A percentile compares a stretch with the other conserved stretches of the same genome.
Conservation (phyloP, 2,329 filamentous ascomycete species). For the Lasiodiplodia citricola region DNA sequence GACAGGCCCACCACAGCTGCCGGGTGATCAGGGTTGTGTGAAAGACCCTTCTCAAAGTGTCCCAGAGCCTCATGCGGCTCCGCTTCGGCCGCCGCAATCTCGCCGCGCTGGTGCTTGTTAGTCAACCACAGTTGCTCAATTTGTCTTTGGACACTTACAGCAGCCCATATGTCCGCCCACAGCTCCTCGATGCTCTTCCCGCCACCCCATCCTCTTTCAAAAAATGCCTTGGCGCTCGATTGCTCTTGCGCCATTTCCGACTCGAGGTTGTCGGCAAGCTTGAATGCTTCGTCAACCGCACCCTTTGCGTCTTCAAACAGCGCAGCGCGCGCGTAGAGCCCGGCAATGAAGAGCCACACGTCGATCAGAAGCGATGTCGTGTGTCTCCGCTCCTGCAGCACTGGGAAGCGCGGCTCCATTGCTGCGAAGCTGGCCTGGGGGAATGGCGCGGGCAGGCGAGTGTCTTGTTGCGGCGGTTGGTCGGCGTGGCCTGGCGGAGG, state of each 20-base stretch:
- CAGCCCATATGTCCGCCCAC: slow-evolving; percentile 81
- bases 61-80: slow-evolving; percentile 72
- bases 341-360: slow-evolving; percentile 89
- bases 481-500: slow-evolving; percentile 45
- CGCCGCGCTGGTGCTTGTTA: slow-evolving; percentile 63
- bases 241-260: slow-evolving; percentile 66
- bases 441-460: slow-evolving; percentile 48
- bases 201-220: slow-evolving; percentile 75
- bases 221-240: slow-evolving; percentile 66
- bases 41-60: slow-evolving; percentile 82
- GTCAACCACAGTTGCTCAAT: slow-evolving; percentile 18
- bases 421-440: slow-evolving; percentile 41
- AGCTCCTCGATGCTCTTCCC: slow-evolving; percentile 82
- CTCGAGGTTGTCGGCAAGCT: slow-evolving; percentile 75
- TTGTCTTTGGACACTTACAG: slow-evolving; percentile 61
- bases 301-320: slow-evolving; percentile 81
- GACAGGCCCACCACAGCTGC: slow-evolving; percentile 81
- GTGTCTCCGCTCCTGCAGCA: slow-evolving; percentile 59
- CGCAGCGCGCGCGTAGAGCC: slow-evolving; percentile 81
- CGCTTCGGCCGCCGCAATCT: slow-evolving; percentile 67
- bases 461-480: slow-evolving; percentile 51
- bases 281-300: slow-evolving; percentile 80
- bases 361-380: slow-evolving; percentile 68
- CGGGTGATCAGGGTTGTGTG: slow-evolving; percentile 79
- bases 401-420: slow-evolving; percentile 56